Evolutionary conservation across 108 stramenopile genomes (phyloP).

Genomic region (Cyclostephanos invisitatus): DNA sequence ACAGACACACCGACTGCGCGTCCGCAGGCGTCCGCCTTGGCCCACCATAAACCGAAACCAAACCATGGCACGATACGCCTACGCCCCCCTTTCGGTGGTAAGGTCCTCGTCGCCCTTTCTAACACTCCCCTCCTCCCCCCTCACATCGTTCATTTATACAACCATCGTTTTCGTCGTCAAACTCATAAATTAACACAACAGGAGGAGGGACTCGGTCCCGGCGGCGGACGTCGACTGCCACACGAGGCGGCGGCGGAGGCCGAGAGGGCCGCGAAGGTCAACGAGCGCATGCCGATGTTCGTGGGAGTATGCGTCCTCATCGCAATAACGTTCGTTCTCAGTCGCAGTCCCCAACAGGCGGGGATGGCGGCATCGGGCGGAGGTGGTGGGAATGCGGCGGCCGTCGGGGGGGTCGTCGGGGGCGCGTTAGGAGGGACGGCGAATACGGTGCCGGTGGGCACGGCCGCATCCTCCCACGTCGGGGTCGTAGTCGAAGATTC

Average conservation of each 20-base stretch:
- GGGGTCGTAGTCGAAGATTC: constrained; percentile 23
- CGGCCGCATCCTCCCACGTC: constrained; percentile 23
- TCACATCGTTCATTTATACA: background rate
- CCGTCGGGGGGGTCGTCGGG: background rate
- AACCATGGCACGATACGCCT: constrained; percentile 87
- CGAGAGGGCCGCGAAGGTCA: constrained; percentile 63
- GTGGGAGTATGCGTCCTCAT: constrained; percentile 82
- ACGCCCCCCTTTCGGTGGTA: constrained; percentile 86
- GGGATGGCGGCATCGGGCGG: constrained; percentile 2
- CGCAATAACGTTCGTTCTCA: constrained; percentile 87
- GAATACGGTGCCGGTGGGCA: constrained; percentile 21
- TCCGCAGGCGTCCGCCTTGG: no score
- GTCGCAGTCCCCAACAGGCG: constrained; percentile 53
- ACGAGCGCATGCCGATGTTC: constrained; percentile 89
- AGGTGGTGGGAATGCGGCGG: background rate
- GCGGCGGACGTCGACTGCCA: constrained; percentile 31
- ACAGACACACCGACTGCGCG: no score
- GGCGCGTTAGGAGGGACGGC: background rate
- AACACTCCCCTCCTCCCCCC: background rate
- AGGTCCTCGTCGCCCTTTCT: constrained; percentile 29
- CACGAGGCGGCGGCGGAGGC: constrained; percentile 31
- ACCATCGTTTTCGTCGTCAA: background rate
- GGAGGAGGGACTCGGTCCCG: constrained; percentile 31
- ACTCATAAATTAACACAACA: background rate
- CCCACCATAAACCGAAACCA: no score